Base-by-base conservation (phyloP, 441 rosid genomes). In the Pelargonium cotyledonis region DNA sequence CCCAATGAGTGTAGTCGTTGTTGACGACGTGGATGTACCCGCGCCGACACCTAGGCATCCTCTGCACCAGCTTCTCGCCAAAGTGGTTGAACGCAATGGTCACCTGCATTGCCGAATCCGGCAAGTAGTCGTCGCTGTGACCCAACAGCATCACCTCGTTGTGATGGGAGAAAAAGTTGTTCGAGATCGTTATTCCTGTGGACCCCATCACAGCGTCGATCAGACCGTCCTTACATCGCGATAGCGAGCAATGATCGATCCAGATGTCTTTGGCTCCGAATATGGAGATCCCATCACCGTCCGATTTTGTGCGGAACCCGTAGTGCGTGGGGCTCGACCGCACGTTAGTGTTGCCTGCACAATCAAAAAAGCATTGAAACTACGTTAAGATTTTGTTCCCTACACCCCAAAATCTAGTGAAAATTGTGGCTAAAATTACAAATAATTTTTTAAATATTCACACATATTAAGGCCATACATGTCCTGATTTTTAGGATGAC, bases 1-100 rank as follows among this genome's bases (percentile, higher is more conserved):
- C 71, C 95, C 97, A 93, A 5, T 89, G 89, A 47, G 94, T 88
- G 78, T 83, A 90, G 68, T 90, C 92, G 72, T 93, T 86, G 77
- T 89, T 85, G 5, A 93, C 95, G 10, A 88, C 97, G 40, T 89
- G 96, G 67, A 81, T 78, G 78, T 87, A 88, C 41, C 85, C 96
- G 84, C 88, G 63, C 23, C 78, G 16, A 11, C 70, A 66, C 44
- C 71, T 75, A 0, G 68, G 78, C 74, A 75, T 70, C 49, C 65
- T 35, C 67, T 64, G 66, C 23, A 70, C 68, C 46, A 70, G 18
- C 21, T 70, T 73, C 23, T 51, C 14, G 9, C 68, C 74, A 0
- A 80, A 70, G 68, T 38, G 72, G 74, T 77, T 80, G 75, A 80
- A 82, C 4, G 81, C 85, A 5, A 75, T 65, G 4, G 78, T 79